Base-by-base conservation (phyloP, 1,139 yeast species). In the Debaryomyces sp. region DNA sequence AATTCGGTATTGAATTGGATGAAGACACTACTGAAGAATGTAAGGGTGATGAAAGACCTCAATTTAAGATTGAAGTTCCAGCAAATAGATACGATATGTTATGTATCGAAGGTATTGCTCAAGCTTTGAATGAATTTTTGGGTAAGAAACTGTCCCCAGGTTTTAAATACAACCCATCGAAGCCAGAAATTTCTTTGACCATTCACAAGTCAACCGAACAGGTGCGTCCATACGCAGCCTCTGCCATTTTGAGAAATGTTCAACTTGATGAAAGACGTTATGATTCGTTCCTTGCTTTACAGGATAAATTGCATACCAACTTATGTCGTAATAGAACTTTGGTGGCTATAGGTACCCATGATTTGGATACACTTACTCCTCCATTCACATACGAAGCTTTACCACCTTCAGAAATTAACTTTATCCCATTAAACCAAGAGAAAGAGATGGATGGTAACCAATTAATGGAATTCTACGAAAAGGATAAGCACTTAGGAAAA, bases 281-380 rank as follows among this genome's bases (percentile, higher is more conserved):
- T 67, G 96, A 89, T 51, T 92, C 98, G 4, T 95, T 95, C 77
- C 94, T 95, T 64, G 87, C 96, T 27, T 78, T 95, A 59, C 99
- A 95, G 73, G 99, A 95, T 70, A 95, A 95, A 71, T 79, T 95
- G 58, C 99, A 95, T 73, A 78, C 96, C 53, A 95, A 95, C 70
- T 77, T 95, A 64, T 94, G 99, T 71, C 92, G 99, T 77, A 89
- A 92, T 71, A 88, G 99, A 78, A 87, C 97, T 39, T 81, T 95
- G 61, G 99, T 94, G 47, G 98, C 99, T 50, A 91, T 92, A 78
- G 99, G 99, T 61, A 95, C 99, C 50, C 99, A 95, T 67, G 98
- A 95, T 71, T 76, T 87, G 54, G 96, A 89, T 67, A 82, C 88
- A 45, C 75, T 94, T 57, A 70, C 81, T 41, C 90, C 94, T 23